A percentile compares a stretch with the other conserved stretches of the same genome.
Conservation (phyloP, 2,329 filamentous ascomycete genomes). For the Beauveria sp. region DNA sequence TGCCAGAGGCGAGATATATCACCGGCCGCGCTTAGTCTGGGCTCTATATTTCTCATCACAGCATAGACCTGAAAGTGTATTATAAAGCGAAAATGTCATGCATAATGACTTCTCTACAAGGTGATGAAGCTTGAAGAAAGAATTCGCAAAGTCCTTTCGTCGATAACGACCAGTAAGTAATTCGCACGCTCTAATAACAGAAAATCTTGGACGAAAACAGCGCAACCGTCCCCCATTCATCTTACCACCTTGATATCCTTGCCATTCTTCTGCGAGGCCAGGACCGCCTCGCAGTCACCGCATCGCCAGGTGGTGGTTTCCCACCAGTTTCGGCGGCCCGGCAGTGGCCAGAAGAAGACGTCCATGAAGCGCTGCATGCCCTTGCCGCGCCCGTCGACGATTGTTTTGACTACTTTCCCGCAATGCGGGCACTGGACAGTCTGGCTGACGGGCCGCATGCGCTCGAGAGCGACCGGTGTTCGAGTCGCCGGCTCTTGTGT, state of each 20-base stretch:
- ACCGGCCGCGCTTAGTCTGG: neutral
- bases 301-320: slow-evolving; percentile 18
- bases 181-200: neutral
- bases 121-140: too few species aligned
- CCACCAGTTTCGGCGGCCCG: slow-evolving; percentile 15
- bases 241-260: neutral
- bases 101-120: neutral
- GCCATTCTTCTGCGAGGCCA: slow-evolving; percentile 15
- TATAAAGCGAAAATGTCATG: too few species aligned
- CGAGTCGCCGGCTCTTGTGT: neutral
- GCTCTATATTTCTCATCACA: too few species aligned
- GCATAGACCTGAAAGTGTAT: too few species aligned
- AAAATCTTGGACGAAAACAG: neutral
- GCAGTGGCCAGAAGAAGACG: slow-evolving; percentile 20
- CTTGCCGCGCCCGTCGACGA: slow-evolving; percentile 16
- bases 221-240: neutral
- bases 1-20: neutral
- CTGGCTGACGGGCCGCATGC: slow-evolving; percentile 10
- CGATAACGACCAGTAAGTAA: neutral
- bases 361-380: slow-evolving; percentile 21
- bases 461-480: neutral
- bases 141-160: too few species aligned
- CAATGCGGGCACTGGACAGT: slow-evolving; percentile 22
- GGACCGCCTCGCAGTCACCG: slow-evolving; percentile 16
- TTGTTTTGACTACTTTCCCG: slow-evolving; percentile 14